phyloP scores from a whole-genome alignment of 208 protist species.

The Strigomonas culicis region DNA sequence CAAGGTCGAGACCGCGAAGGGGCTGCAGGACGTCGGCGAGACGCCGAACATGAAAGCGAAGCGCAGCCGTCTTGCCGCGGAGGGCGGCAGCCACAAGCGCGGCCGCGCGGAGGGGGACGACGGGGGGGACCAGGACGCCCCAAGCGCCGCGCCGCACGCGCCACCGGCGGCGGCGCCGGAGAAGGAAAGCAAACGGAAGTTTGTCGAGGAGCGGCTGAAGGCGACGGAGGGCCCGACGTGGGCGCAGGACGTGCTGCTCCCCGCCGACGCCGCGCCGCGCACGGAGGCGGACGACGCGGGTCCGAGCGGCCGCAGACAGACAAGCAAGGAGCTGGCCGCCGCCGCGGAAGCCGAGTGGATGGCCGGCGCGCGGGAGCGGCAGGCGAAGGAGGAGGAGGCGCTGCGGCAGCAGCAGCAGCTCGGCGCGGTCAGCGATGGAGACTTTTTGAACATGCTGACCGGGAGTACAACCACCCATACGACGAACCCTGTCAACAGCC shows the following conservation, averaged over 20 bases:
- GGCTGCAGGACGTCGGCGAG: conserved; percentile 51
- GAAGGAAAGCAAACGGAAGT: conserved; percentile 33
- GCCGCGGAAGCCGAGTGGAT: background rate
- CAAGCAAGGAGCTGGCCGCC: conserved; percentile 4
- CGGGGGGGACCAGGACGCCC: conserved; percentile 8
- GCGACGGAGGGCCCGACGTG: conserved; percentile 63
- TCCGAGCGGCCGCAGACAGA: too few relatives aligned
- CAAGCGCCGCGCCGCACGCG: background rate
- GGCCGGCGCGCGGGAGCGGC: background rate
- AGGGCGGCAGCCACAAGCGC: background rate
- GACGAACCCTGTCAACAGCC: background rate
- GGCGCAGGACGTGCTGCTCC: conserved; percentile 63
- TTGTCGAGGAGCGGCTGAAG: conserved; percentile 63
- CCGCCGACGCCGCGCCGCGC: too few relatives aligned
- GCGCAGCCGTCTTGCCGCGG: conserved; percentile 15
- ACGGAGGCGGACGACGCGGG: too few relatives aligned
- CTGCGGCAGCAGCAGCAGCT: conserved; percentile 62
- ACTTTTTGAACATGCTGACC: conserved; percentile 42
- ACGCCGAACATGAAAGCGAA: conserved; percentile 56
- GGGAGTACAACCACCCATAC: conserved; percentile 1
- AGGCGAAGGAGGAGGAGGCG: conserved; percentile 26
- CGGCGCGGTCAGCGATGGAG: conserved; percentile 70
- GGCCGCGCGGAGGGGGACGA: background rate
- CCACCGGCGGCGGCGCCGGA: background rate
- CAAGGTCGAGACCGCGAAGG: conserved; percentile 75